These are phyloP conservation scores for Manihot esculenta DNA, from an alignment of 441 rosid genomes.

Conservation along the genomic window DNA sequence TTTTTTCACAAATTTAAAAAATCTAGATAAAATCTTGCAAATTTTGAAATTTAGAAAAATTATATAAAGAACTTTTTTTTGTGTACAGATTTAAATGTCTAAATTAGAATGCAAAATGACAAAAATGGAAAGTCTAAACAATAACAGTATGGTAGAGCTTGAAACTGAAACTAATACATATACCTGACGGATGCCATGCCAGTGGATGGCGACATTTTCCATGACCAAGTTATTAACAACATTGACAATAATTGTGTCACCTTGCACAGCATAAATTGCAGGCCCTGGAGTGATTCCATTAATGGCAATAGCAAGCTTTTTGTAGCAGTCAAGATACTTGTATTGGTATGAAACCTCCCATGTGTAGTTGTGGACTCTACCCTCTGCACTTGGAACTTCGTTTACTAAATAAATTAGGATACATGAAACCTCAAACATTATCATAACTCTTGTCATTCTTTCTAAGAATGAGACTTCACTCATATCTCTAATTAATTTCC, in stretches of 20 bases:
- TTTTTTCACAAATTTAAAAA: too few species aligned
- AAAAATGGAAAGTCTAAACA: background rate
- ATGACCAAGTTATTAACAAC: slow-evolving; percentile 54
- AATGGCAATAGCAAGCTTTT: slow-evolving; percentile 51
- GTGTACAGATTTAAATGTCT: too few species aligned
- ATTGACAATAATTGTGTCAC: slow-evolving; percentile 49
- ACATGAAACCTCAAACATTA: background rate
- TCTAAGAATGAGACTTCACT: background rate
- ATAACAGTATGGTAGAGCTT: too few species aligned
- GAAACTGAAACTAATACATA: too few species aligned
- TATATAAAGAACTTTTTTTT: too few species aligned
- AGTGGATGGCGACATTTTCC: slow-evolving; percentile 41
- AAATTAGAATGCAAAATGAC: too few species aligned
- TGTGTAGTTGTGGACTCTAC: background rate
- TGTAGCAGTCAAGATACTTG: slow-evolving; percentile 54
- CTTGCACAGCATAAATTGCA: slow-evolving; percentile 46
- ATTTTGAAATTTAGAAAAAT: too few species aligned
- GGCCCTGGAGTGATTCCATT: slow-evolving; percentile 72
- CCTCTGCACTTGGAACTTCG: background rate
- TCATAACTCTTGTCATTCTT: background rate
- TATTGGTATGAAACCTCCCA: slow-evolving; percentile 56
- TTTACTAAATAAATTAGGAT: background rate
- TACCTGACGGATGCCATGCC: slow-evolving; percentile 66
- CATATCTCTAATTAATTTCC: background rate
- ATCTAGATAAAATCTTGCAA: too few species aligned